Base-by-base conservation (phyloP, 2,329 filamentous ascomycete species). In the Helminthosporium solani region DNA sequence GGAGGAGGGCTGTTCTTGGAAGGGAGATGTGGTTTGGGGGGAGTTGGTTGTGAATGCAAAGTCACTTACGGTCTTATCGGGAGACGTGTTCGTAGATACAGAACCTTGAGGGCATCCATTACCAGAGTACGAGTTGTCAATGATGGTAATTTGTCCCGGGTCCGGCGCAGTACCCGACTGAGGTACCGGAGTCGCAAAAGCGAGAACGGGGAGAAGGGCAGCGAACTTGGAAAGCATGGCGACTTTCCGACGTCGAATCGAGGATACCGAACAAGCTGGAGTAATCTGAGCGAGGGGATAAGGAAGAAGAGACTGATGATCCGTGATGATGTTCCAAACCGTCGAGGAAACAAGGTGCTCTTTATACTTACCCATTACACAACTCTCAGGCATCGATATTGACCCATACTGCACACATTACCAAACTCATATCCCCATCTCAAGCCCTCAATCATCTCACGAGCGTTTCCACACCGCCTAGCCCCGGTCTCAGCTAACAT, bases 91-190 rank as follows among this genome's bases (percentile, higher is more conserved):
- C 31, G 61, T 64, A 0, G 63, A 66, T 15, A 68, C 63, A 34
- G 63, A 61, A 30, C 64, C 65, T 44, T 68, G 65, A 33, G 64
- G 65, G 42, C 64, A 68, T 15, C 65, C 65, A 39, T 63, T 68
- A 25, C 65, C 65, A 20, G 61, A 64, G 56, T 68, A 68, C 33
- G 57, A 44, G 44, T 49, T 61, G 47, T 61, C 59, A 16, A 60
- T 23, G 38, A 68, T 67, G 37, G 58, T 63, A 48, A 66, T 67
- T 27, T 58, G 58, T 15, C 39, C 33, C 28, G 59, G 56, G 43
- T 55, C 47, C 11, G 60, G 59, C 21, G 51, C 56, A 27, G 38
- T 31, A 6, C 47, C 49, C 27, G 38, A 31, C 38, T 61, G 61
- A 5, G 58, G 58, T 9, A 61, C 25, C 19, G 61, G 62, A 27